Evolutionary conservation across 805 yeast species (phyloP).

Genomic region (Sungouiella thailandica): DNA sequence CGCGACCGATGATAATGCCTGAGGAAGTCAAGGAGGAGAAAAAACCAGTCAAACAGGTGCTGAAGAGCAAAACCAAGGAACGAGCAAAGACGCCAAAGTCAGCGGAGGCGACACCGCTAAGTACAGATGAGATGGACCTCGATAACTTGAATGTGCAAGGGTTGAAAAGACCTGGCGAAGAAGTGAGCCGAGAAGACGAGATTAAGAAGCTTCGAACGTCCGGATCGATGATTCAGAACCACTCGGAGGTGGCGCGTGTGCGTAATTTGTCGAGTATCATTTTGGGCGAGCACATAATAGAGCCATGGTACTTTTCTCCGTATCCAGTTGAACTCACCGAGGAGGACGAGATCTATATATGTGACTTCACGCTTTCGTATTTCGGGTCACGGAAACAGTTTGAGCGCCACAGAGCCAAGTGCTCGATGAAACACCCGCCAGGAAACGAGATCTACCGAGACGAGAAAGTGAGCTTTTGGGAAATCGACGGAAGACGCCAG

Average conservation of each 20-base stretch:
- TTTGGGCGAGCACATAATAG: slow-evolving; percentile 87
- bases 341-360: slow-evolving; percentile 82
- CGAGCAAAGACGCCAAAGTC: slow-evolving; percentile 21
- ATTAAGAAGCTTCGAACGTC: slow-evolving; percentile 85
- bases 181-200: slow-evolving; percentile 83
- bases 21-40: slow-evolving; percentile 50
- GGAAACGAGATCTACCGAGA: slow-evolving; percentile 97
- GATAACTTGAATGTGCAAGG: slow-evolving; percentile 87
- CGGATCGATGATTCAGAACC: slow-evolving; percentile 95
- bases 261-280: slow-evolving; percentile 75
- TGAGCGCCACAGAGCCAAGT: slow-evolving; percentile 83
- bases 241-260: slow-evolving; percentile 84
- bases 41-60: slow-evolving; percentile 27
- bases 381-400: slow-evolving; percentile 88
- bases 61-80: slow-evolving; percentile 13
- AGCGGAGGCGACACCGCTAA: slow-evolving; percentile 16
- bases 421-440: slow-evolving; percentile 92
- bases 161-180: slow-evolving; percentile 57
- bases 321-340: slow-evolving; percentile 94
- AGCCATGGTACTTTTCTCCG: slow-evolving; percentile 99
- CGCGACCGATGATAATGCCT: slow-evolving; percentile 68
- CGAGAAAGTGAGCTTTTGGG: slow-evolving; percentile 89
- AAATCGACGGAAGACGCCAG: slow-evolving; percentile 94
- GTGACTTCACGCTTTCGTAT: slow-evolving; percentile 85
- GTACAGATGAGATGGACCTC: slow-evolving; percentile 71